Evolutionary conservation across 2,329 filamentous ascomycete species (phyloP).

Genomic region (Claviceps africana): DNA sequence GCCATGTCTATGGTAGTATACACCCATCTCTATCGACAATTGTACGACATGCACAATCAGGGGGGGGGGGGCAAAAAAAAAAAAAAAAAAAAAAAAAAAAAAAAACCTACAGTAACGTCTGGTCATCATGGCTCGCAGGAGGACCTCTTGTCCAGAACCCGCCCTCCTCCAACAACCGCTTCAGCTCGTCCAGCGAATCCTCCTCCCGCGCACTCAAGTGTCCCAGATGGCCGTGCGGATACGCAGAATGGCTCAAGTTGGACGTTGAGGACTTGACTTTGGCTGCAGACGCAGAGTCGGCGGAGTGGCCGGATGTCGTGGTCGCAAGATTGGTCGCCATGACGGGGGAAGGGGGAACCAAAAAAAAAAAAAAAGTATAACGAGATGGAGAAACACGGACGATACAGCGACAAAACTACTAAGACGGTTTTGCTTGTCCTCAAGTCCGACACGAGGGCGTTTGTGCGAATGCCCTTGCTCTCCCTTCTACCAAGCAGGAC

Average conservation of each 20-base stretch:
- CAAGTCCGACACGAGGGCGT: neutral
- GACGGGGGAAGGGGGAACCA: neutral
- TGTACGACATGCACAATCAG: too few species aligned
- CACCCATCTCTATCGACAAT: too few species aligned
- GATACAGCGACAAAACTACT: neutral
- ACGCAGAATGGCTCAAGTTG: slow-evolving; percentile 36
- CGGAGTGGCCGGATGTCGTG: slow-evolving; percentile 7
- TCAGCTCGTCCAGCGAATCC: slow-evolving; percentile 56
- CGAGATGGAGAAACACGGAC: neutral
- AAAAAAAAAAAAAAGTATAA: neutral
- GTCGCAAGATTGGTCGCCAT: slow-evolving; percentile 16
- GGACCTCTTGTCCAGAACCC: slow-evolving; percentile 47
- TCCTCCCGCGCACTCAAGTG: slow-evolving; percentile 59
- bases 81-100: neutral
- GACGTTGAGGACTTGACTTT: slow-evolving; percentile 17
- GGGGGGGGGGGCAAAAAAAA: neutral
- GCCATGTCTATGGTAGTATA: too few species aligned
- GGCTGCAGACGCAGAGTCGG: slow-evolving; percentile 10
- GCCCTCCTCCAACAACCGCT: slow-evolving; percentile 48
- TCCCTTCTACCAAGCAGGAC: too few species aligned
- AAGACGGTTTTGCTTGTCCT: neutral
- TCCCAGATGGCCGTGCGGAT: slow-evolving; percentile 66
- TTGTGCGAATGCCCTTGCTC: too few species aligned
- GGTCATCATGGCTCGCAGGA: slow-evolving; percentile 55
- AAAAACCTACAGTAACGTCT: slow-evolving; percentile 51